Evolutionary conservation across 345 rosid genomes (phyloP).

Genomic region (Atalantia buxifolia): DNA sequence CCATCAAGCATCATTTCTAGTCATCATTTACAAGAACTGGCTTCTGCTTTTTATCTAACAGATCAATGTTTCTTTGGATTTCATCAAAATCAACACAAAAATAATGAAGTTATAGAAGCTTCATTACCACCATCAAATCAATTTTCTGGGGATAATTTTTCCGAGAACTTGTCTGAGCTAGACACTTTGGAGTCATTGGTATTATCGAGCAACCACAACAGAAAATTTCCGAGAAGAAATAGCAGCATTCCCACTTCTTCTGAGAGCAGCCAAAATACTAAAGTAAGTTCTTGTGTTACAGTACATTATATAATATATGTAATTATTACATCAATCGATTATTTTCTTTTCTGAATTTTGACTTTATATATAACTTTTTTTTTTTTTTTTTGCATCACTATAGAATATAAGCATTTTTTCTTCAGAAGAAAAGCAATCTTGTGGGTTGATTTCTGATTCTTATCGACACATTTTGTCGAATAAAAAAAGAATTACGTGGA

Average conservation of each 20-base stretch:
- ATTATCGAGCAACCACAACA: neutral
- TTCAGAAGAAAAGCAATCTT: too few species aligned
- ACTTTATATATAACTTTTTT: too few species aligned
- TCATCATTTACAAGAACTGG: neutral
- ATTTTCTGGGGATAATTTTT: neutral
- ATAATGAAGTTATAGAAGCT: neutral
- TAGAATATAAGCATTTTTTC: too few species aligned
- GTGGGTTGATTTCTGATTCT: too few species aligned
- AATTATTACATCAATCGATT: neutral
- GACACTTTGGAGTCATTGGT: neutral
- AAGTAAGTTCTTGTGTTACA: neutral
- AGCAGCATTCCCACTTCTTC: neutral
- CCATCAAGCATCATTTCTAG: too few species aligned
- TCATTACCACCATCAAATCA: neutral
- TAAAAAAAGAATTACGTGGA: slow-evolving; percentile 62
- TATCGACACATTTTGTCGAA: too few species aligned
- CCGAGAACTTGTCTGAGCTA: neutral
- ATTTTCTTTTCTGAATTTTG: neutral
- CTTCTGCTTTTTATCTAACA: neutral
- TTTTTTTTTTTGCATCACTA: too few species aligned
- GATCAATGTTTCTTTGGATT: neutral
- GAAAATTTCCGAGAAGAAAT: neutral
- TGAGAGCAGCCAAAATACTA: neutral
- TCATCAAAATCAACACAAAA: neutral
- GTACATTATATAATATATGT: too few species aligned